Base-by-base conservation (phyloP, 2,329 filamentous ascomycete species). In the Pseudogymnoascus sp. region DNA sequence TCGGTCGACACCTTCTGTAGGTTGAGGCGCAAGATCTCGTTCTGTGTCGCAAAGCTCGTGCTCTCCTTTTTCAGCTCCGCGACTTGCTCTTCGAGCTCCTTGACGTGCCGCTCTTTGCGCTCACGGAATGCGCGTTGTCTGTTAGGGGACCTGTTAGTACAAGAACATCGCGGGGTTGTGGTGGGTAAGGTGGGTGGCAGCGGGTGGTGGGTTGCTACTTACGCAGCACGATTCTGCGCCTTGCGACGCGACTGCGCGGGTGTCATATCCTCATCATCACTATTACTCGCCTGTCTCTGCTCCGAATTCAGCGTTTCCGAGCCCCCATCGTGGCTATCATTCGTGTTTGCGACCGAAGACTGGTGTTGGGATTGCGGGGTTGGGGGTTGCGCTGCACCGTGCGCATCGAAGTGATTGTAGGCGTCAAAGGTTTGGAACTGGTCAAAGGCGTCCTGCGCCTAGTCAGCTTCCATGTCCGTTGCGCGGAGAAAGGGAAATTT, bases 61-160 rank as follows among this genome's bases (percentile, higher is more conserved):
- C 90, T 88, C 58, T 86, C 85, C 63, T 86, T 84, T 71, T 96
- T 88, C 33, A 97, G 84, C 58, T 79, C 81, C 58, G 84, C 87
- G 29, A 97, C 85, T 73, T 96, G 94, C 62, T 85, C 84, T 75
- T 97, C 92, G 24, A 97, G 86, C 64, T 97, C 92, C 73, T 92
- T 92, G 65, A 97, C 92, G 71, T 96, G 92, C 62, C 87, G 88
- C 74, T 97, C 93, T 75, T 97, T 97, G 68, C 93, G 88, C 75
- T 97, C 93, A 64, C 93, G 90, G 74, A 97, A 97, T 33, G 94
- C 93, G 68, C 93, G 88, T 81, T 97, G 94, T 57, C 93, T 97
- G 61, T 41, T 2, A 1, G 7, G 1, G 40, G 44, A 31, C 31
- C 33, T 60, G 41, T 64, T 61, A 64, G 61, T 37, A 50, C 15